Evolutionary conservation across 768 basidiomycete genomes (phyloP).

Genomic region (Termitomyces sp.): DNA sequence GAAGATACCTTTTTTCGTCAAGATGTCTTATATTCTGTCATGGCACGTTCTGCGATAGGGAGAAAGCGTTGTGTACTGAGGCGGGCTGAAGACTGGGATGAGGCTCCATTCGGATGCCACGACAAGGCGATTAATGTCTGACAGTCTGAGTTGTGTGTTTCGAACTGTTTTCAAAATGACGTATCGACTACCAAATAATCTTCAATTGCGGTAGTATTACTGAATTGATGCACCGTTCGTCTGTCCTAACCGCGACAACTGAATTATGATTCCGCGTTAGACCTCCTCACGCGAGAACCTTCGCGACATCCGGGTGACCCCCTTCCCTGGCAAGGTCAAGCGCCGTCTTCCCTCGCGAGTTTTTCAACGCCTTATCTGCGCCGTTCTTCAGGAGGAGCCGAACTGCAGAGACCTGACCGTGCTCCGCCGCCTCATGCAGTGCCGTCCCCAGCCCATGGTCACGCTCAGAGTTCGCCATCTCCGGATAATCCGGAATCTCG

Average conservation of each 20-base stretch:
- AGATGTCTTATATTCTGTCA: neutral
- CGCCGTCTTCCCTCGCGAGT: constrained; percentile 4
- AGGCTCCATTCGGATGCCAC: no score
- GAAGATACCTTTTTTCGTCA: neutral
- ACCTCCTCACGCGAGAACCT: neutral
- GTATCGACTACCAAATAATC: no score
- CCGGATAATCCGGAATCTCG: constrained; percentile 10
- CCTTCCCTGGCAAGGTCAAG: constrained; percentile 3
- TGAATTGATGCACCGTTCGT: no score
- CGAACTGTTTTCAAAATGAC: no score
- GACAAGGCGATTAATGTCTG: no score
- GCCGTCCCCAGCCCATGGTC: constrained; percentile 14
- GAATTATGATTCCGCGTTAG: no score
- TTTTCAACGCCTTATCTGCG: neutral
- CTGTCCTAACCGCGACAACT: no score
- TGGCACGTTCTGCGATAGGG: neutral
- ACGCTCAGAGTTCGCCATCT: constrained; percentile 9
- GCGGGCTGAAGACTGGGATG: neutral
- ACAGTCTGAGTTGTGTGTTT: no score
- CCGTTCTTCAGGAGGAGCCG: neutral
- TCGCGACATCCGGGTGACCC: neutral
- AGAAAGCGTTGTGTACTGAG: neutral
- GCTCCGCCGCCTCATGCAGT: constrained; percentile 11
- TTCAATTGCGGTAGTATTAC: no score
- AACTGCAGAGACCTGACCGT: constrained; percentile 9